phyloP scores from a whole-genome alignment of 805 yeast genomes.

The Brettanomyces naardenensis region DNA sequence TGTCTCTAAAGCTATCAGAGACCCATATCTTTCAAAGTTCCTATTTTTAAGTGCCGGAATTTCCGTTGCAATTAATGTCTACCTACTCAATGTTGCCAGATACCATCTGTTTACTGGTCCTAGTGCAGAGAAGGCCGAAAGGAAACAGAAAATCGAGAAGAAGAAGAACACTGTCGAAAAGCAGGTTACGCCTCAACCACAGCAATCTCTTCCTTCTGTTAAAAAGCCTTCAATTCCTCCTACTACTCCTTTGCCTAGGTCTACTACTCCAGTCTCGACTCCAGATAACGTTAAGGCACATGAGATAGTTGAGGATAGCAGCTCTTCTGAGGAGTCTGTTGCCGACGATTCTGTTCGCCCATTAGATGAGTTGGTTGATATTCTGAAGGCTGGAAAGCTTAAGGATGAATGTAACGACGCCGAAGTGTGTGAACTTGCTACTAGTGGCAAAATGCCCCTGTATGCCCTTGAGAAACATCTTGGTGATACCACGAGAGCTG shows the following conservation, averaged over 20 bases:
- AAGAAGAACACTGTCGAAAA: background rate
- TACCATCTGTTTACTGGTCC: conserved; percentile 32
- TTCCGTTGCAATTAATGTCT: conserved; percentile 74
- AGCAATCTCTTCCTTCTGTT: background rate
- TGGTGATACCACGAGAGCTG: conserved; percentile 87
- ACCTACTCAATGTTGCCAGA: conserved; percentile 80
- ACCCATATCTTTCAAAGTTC: conserved; percentile 71
- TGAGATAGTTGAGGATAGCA: conserved; percentile 25
- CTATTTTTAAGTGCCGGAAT: conserved; percentile 64
- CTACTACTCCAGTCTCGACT: background rate
- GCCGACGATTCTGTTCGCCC: conserved; percentile 29
- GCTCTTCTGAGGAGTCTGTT: conserved; percentile 12
- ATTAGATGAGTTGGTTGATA: conserved; percentile 53
- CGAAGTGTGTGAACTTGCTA: conserved; percentile 67
- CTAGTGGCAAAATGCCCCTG: conserved; percentile 74
- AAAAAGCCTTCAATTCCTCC: background rate
- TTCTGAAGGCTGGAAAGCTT: conserved; percentile 66
- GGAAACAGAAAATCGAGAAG: background rate
- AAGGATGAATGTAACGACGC: conserved; percentile 51
- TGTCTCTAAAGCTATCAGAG: conserved; percentile 65
- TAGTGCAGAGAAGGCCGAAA: background rate
- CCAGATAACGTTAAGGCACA: conserved; percentile 27
- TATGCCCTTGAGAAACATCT: conserved; percentile 93
- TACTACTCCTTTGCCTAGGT: conserved; percentile 1
- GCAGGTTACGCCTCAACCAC: background rate